Base-by-base conservation (phyloP, 345 rosid genomes). In the Brassica carinata region DNA sequence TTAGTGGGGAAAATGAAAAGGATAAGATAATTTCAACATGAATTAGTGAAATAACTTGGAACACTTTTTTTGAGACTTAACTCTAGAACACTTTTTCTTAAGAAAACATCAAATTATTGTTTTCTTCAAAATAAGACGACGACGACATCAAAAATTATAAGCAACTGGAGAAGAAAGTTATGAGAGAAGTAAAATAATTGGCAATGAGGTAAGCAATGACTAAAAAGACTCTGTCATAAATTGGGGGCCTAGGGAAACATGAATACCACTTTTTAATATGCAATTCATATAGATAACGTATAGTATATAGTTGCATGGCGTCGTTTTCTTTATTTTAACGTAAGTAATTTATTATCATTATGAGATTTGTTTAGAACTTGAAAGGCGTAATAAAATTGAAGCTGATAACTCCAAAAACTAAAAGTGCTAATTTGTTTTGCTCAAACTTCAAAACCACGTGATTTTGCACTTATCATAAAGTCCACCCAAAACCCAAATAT, bases 361-460 rank as follows among this genome's bases (percentile, higher is more conserved):
- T 29, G 59, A 64, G 63, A n/a, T 51, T 15, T 48, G 43, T 40
- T 6, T 67, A 10, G 45, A 15, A 59, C 64, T 73, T 63, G 3
- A 59, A 58, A 64, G 14, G 59, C 26, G 30, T 79, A 68, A 74
- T 6, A 4, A 62, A 61, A 30, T 26, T 53, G 79, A 75, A 38
- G 29, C 67, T 27, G 67, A 57, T 71, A 69, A 40, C 68, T 75
- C 72, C 38, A 75, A 81, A 81, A 43, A 43, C 51, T 43, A 43
- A 43, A 80, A 75, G 79, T 64, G 83, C 68, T 75, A 26, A 81
- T 75, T 70, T 75, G 79, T 81, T 80, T 81, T 81, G 80, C 26
- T 38, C 18, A 48, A 58, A 81, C 72, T 81, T 81, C 80, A 29
- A 81, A 69, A 81, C 83, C 80, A 81, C 83, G 83, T 81, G 83